Percentiles rank a stretch among this genome's conserved stretches.
Evolutionary conservation across 1,139 yeast species (phyloP).

Genomic region (Blastobotrys illinoisensis): DNA sequence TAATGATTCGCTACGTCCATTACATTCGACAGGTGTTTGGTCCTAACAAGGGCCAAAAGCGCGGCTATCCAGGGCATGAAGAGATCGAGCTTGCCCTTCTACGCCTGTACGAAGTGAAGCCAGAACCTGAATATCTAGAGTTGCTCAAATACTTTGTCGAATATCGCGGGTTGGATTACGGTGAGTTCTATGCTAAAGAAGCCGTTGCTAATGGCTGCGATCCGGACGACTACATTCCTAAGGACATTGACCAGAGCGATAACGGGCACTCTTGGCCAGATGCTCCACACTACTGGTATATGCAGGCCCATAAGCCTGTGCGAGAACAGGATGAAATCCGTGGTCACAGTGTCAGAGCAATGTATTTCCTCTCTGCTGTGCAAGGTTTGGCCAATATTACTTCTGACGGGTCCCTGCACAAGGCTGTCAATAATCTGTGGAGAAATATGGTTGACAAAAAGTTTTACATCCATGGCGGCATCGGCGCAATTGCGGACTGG

Average conservation of each 20-base stretch:
- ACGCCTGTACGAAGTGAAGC: conserved; percentile 20
- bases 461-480: conserved; percentile 28
- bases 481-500: conserved; percentile 26
- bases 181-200: conserved; percentile 23
- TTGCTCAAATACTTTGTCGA: conserved; percentile 24
- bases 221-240: conserved; percentile 16
- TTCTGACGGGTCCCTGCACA: conserved; percentile 18
- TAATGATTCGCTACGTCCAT: conserved; percentile 23
- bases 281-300: conserved; percentile 26
- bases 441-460: conserved; percentile 25
- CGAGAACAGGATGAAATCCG: conserved; percentile 7
- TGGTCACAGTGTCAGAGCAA: conserved; percentile 10
- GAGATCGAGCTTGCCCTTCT: conserved; percentile 28
- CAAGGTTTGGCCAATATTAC: conserved; percentile 8
- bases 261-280: conserved; percentile 15
- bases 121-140: conserved; percentile 19
- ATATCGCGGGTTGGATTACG: conserved; percentile 24
- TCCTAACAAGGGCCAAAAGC: conserved; percentile 16
- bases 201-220: conserved; percentile 19
- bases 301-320: conserved; percentile 9
- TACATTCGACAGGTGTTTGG: conserved; percentile 21
- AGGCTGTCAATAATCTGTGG: conserved; percentile 20
- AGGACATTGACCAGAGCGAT: conserved; percentile 1
- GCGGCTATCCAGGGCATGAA: conserved; percentile 30
- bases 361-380: conserved; percentile 4